Conservation (phyloP, 768 basidiomycete genomes). For the Trametes elegans region DNA sequence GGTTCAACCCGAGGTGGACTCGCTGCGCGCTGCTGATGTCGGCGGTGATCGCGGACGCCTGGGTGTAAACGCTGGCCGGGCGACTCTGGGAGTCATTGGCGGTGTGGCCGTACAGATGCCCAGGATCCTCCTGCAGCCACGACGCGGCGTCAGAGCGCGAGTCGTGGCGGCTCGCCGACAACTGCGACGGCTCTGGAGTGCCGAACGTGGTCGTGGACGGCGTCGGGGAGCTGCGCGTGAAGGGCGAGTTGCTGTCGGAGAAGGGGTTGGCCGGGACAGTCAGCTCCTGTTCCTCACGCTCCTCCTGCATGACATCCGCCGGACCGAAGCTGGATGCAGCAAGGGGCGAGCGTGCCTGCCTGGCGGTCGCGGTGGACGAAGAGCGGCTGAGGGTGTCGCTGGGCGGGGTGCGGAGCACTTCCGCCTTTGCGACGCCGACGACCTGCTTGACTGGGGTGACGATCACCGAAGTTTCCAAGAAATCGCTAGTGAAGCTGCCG, state of each 20-base stretch:
- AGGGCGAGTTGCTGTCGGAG: slow-evolving; percentile 52
- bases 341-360: slow-evolving; percentile 62
- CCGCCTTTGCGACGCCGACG: slow-evolving; percentile 73
- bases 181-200: slow-evolving; percentile 21
- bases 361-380: slow-evolving; percentile 28
- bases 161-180: slow-evolving; percentile 29
- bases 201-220: slow-evolving; percentile 41
- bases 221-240: slow-evolving; percentile 26
- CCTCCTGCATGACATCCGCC: slow-evolving; percentile 56
- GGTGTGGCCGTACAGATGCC: slow-evolving; percentile 18
- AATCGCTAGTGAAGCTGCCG: slow-evolving; percentile 74
- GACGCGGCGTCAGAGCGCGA: slow-evolving; percentile 27
- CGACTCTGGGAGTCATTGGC: slow-evolving; percentile 44
- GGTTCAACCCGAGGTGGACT: slow-evolving; percentile 57
- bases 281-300: slow-evolving; percentile 33
- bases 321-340: slow-evolving; percentile 73
- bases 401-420: slow-evolving; percentile 57
- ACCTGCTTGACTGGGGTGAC: slow-evolving; percentile 70
- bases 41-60: slow-evolving; percentile 43
- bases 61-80: slow-evolving; percentile 62
- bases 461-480: slow-evolving; percentile 81
- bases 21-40: slow-evolving; percentile 67
- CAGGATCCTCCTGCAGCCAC: slow-evolving; percentile 18
- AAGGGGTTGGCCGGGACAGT: slow-evolving; percentile 51
- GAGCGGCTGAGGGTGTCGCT: slow-evolving; percentile 31